A percentile compares a stretch with the other conserved stretches of the same genome.
Evolutionary conservation across 2,329 filamentous ascomycete genomes (phyloP).

Genomic region (Tetracladium maxilliforme): DNA sequence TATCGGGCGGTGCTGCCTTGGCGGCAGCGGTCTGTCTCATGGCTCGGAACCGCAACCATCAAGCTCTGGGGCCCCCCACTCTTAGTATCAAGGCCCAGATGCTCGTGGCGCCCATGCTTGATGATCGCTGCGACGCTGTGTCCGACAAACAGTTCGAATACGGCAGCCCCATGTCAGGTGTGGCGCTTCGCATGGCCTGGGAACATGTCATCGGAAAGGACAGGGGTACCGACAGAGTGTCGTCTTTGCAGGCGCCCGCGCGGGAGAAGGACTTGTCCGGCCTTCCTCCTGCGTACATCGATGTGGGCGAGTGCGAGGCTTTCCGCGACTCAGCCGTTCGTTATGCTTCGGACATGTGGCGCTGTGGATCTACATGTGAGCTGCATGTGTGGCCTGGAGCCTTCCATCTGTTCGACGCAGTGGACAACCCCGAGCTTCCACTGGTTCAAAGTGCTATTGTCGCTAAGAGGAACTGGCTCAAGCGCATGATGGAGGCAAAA

Average conservation of each 20-base stretch:
- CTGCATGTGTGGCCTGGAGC: slow-evolving; percentile 26
- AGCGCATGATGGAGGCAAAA: too few relatives aligned
- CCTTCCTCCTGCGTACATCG: slow-evolving; percentile 26
- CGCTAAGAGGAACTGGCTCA: too few relatives aligned
- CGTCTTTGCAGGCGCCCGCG: slow-evolving; percentile 19
- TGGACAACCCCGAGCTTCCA: too few relatives aligned
- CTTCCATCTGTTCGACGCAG: slow-evolving; percentile 25
- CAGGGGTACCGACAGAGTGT: slow-evolving; percentile 16
- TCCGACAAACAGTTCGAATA: slow-evolving; percentile 16
- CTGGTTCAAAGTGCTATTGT: too few relatives aligned
- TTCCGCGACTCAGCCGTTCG: slow-evolving; percentile 24
- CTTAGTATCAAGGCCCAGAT: slow-evolving; percentile 23
- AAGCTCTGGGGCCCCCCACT: slow-evolving; percentile 12
- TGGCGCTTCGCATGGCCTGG: slow-evolving; percentile 25
- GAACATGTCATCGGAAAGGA: slow-evolving; percentile 20
- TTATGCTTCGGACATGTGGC: slow-evolving; percentile 22
- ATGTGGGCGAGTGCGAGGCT: slow-evolving; percentile 25
- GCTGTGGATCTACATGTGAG: slow-evolving; percentile 26
- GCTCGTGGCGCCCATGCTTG: slow-evolving; percentile 30
- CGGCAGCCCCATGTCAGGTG: slow-evolving; percentile 18
- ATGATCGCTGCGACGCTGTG: slow-evolving; percentile 21
- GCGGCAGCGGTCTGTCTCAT: slow-evolving; percentile 21
- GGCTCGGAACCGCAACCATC: slow-evolving; percentile 18
- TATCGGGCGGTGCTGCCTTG: slow-evolving; percentile 25
- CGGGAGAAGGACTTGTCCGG: slow-evolving; percentile 18